These are phyloP conservation scores for Porpolomopsis calyptriformis DNA, from an alignment of 768 basidiomycete species.

Conservation along the genomic window DNA sequence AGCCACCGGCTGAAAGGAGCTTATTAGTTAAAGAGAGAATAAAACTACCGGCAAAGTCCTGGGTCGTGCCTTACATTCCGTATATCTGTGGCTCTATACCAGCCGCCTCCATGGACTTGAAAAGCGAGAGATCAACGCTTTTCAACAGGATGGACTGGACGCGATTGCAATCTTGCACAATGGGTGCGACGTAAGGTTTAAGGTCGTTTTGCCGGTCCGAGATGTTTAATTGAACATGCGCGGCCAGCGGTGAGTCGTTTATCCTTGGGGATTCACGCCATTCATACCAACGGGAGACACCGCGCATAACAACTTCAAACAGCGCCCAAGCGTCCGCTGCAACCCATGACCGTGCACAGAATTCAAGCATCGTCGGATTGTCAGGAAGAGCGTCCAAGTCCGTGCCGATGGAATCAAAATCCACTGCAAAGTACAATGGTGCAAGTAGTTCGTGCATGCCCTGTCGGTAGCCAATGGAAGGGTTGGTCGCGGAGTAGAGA, in stretches of 20 bases:
- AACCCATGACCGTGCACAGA: conserved; percentile 59
- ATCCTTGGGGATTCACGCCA: conserved; percentile 40
- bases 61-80: conserved; percentile 53
- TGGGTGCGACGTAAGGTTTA: conserved; percentile 69
- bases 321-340: conserved; percentile 84
- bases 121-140: conserved; percentile 70
- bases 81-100: conserved; percentile 96
- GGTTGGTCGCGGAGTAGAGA: conserved; percentile 67
- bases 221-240: conserved; percentile 35
- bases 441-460: conserved; percentile 97
- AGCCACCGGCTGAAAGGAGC: conserved; percentile 62
- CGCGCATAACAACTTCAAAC: conserved; percentile 71
- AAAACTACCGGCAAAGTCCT: background rate
- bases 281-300: conserved; percentile 69
- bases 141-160: conserved; percentile 69
- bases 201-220: conserved; percentile 38
- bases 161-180: conserved; percentile 70
- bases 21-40: background rate
- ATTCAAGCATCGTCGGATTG: conserved; percentile 37
- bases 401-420: conserved; percentile 64
- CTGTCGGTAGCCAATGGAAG: conserved; percentile 87
- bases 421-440: conserved; percentile 70
- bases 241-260: conserved; percentile 27
- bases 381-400: conserved; percentile 18
- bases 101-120: conserved; percentile 60